Percentiles rank a stretch among this genome's conserved stretches.
phyloP scores from a whole-genome alignment of 768 basidiomycete species.

The Lactarius indigo region DNA sequence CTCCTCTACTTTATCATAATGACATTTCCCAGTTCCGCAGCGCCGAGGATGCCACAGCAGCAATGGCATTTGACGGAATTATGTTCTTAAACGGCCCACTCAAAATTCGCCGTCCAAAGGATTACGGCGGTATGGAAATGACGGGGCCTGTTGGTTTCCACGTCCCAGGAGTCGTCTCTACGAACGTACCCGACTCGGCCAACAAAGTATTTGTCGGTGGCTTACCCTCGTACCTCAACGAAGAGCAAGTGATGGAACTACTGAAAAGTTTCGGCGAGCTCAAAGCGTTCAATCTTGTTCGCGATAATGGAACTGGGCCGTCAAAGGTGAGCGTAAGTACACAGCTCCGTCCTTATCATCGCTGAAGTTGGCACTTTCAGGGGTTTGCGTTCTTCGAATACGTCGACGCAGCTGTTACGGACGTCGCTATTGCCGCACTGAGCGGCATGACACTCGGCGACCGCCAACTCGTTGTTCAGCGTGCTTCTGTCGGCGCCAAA shows the following conservation, averaged over 20 bases:
- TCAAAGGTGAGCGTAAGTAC: slow-evolving; percentile 63
- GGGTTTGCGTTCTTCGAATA: slow-evolving; percentile 99
- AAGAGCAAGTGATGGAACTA: slow-evolving; percentile 98
- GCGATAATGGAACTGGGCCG: slow-evolving; percentile 83
- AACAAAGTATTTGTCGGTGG: slow-evolving; percentile 99
- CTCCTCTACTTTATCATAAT: slow-evolving; percentile 13
- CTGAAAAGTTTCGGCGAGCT: slow-evolving; percentile 97
- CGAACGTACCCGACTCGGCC: slow-evolving; percentile 93
- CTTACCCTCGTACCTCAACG: slow-evolving; percentile 90
- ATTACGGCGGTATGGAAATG: slow-evolving; percentile 80
- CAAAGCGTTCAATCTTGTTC: slow-evolving; percentile 96
- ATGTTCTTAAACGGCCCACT: slow-evolving; percentile 94
- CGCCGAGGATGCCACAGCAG: slow-evolving; percentile 92
- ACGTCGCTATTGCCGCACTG: slow-evolving; percentile 92
- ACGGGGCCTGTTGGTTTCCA: slow-evolving; percentile 53
- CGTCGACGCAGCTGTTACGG: slow-evolving; percentile 82
- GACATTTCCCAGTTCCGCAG: slow-evolving; percentile 76
- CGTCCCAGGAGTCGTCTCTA: slow-evolving; percentile 94
- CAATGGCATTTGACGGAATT: slow-evolving; percentile 96
- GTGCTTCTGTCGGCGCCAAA: slow-evolving; percentile 92
- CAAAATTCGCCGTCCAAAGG: slow-evolving; percentile 96
- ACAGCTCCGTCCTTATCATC: not conserved
- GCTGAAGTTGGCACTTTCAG: slow-evolving; percentile 39
- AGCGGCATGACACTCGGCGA: slow-evolving; percentile 99
- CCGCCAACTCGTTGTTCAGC: slow-evolving; percentile 91